Percentiles rank a stretch among this genome's conserved stretches.
phyloP scores from a whole-genome alignment of 2,329 filamentous ascomycete genomes.

The Bipolaris bicolor region DNA sequence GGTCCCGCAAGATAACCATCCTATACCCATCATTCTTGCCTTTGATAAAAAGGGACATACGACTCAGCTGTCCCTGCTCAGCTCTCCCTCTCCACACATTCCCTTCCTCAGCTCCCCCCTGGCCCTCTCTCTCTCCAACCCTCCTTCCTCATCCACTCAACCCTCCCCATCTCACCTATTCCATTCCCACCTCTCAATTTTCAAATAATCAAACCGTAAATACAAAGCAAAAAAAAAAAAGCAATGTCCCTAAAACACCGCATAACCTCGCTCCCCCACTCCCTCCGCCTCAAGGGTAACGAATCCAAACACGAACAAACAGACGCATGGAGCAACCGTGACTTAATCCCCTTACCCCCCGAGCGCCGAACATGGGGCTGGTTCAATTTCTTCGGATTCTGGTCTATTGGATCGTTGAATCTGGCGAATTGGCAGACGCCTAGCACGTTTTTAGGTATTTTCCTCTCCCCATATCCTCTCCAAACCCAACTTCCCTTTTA shows the following conservation, averaged over 20 bases:
- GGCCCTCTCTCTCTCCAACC: too few relatives aligned
- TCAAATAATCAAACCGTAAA: background rate
- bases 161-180: too few relatives aligned
- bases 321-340: slow-evolving; percentile 50
- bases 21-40: background rate
- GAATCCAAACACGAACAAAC: slow-evolving; percentile 54
- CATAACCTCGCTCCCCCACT: slow-evolving; percentile 38
- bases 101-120: background rate
- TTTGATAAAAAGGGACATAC: background rate
- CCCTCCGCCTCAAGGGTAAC: slow-evolving; percentile 49
- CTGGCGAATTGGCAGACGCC: slow-evolving; percentile 57
- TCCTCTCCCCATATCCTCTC: background rate
- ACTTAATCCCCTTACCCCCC: slow-evolving; percentile 49
- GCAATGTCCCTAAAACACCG: slow-evolving; percentile 17
- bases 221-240: background rate
- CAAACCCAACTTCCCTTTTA: too few relatives aligned
- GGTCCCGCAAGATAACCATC: background rate
- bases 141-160: too few relatives aligned
- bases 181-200: too few relatives aligned
- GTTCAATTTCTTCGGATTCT: slow-evolving; percentile 53
- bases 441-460: slow-evolving; percentile 53
- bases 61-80: background rate
- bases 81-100: background rate
- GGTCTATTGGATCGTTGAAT: slow-evolving; percentile 51
- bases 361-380: slow-evolving; percentile 51